Conservation (phyloP, 192 early-diverging fungal genomes). For the Coemansia interrupta region DNA sequence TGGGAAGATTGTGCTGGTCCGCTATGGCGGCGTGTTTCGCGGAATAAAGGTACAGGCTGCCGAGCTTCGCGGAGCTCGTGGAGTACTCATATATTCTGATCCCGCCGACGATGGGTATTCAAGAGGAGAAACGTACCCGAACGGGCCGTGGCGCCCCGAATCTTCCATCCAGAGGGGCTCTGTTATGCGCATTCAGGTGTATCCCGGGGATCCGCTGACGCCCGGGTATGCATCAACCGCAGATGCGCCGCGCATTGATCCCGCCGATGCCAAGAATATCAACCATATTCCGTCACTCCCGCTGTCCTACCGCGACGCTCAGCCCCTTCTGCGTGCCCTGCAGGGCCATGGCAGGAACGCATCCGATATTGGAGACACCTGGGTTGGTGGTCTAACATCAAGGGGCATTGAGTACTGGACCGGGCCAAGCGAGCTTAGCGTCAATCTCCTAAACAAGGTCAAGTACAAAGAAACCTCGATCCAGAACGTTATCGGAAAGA, state of each 20-base stretch:
- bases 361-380: conserved; percentile 25
- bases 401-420: conserved; percentile 54
- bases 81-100: conserved; percentile 61
- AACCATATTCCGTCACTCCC: conserved; percentile 62
- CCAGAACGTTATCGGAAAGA: conserved; percentile 61
- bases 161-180: conserved; percentile 58
- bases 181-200: conserved; percentile 45
- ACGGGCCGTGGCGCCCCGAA: conserved; percentile 59
- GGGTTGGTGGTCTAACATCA: conserved; percentile 55
- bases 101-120: conserved; percentile 61
- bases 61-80: conserved; percentile 54
- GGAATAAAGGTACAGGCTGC: conserved; percentile 58
- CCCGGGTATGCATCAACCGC: conserved; percentile 57
- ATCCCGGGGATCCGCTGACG: conserved; percentile 62
- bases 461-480: conserved; percentile 52
- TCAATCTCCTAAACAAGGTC: conserved; percentile 55
- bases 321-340: conserved; percentile 55
- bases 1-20: conserved; percentile 57
- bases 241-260: conserved; percentile 55
- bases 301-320: conserved; percentile 59
- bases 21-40: conserved; percentile 53
- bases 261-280: conserved; percentile 48
- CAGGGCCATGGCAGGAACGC: conserved; percentile 45
- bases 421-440: conserved; percentile 50
- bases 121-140: conserved; percentile 54